Evolutionary conservation across 164 flowering plant species (phyloP), one percentile per base, ranked within the genome.

Genomic region (Umbellularia californica): DNA sequence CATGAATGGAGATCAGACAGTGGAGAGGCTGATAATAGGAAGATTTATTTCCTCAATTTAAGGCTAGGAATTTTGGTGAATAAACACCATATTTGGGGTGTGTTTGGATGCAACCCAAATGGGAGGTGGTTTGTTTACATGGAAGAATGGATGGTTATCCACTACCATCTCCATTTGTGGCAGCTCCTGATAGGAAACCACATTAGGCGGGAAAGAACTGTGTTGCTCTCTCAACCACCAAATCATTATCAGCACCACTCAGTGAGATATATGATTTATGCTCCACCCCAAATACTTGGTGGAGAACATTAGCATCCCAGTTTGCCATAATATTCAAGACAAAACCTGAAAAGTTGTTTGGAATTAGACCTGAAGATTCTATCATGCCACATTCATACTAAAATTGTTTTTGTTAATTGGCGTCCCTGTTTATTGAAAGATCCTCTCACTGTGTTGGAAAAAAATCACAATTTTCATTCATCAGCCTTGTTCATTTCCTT

Each of bases 1-100:
- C 20, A 76, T 10, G 60, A 70, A 11, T 5, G 55, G 22, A 70
- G 60, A 62, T 74, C 23, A 77, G 69, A 27, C 64, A 58, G 20
- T n/a, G 14, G 27, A 47, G 11, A 68, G 10, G 24, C 24, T 65
- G 11, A 17, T 6, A 76, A 55, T 65, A 28, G 65, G 70, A 70
- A n/a, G 55, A 60, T 7, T 20, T 65, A 47, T 14, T 50, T 64
- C 22, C 55, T 15, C 25, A 5, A 47, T 15, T 23, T 35, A 65
- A 65, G 50, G 24, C 22, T 15, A 23, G 12, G 28, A 25, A 4
- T 17, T 66, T 67, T 27, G 33, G 30, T 55, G 60, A 41, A 67
- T 5, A 30, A 17, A 27, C 69, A 15, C 17, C 67, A 64, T 25
- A 64, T 30, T 30, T 27, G 17, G 17, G 20, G 20, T 11, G n/a